phyloP scores from a whole-genome alignment of 2,329 filamentous ascomycete genomes.

The Pleochaeta shiraiana region DNA sequence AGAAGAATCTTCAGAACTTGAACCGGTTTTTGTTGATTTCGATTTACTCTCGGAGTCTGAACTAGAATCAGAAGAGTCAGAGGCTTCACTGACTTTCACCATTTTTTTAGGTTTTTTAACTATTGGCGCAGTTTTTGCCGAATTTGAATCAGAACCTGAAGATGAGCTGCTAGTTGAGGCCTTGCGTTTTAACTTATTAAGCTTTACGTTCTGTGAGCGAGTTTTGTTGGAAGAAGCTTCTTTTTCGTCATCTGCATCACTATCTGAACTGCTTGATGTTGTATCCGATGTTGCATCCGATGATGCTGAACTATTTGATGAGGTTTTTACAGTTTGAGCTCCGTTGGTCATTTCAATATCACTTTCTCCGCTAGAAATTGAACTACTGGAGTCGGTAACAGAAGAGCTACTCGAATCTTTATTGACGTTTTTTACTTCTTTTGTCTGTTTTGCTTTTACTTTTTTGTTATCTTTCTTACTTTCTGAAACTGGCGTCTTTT shows the following conservation, averaged over 20 bases:
- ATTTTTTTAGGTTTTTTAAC: constrained; percentile 30
- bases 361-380: constrained; percentile 3
- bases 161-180: constrained; percentile 23
- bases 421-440: constrained; percentile 17
- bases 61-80: constrained; percentile 10
- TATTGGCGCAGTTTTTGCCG: constrained; percentile 20
- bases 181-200: constrained; percentile 26
- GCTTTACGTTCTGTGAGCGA: constrained; percentile 4
- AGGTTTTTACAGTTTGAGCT: constrained; percentile 18
- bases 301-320: constrained; percentile 20
- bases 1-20: constrained; percentile 9
- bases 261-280: constrained; percentile 22
- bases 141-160: constrained; percentile 23
- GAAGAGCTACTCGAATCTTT: constrained; percentile 14
- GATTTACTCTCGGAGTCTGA: constrained; percentile 14
- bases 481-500: too few relatives aligned
- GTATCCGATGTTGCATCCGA: background rate
- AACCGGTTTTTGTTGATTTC: constrained; percentile 9
- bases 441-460: constrained; percentile 12
- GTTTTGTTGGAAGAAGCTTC: constrained; percentile 17
- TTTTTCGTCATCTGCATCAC: constrained; percentile 28
- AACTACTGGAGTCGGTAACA: constrained; percentile 11
- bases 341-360: constrained; percentile 20
- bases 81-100: constrained; percentile 3
- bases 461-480: constrained; percentile 9